phyloP scores from a whole-genome alignment of 345 rosid genomes.

The Brassica juncea region DNA sequence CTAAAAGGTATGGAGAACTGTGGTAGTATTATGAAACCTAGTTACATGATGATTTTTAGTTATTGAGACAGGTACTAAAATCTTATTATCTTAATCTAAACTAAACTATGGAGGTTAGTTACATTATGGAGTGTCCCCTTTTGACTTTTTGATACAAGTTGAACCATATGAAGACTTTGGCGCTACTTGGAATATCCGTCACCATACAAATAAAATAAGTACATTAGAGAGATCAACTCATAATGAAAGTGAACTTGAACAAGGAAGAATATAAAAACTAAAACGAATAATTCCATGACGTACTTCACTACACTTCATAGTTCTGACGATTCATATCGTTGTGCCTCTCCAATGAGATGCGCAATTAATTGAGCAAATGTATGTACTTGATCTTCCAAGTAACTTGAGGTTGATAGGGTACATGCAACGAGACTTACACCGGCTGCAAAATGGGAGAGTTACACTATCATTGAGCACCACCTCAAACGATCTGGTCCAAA shows the following conservation, averaged over 20 bases:
- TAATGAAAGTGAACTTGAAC: too few relatives aligned
- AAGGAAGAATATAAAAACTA: too few relatives aligned
- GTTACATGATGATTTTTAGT: conserved; percentile 17
- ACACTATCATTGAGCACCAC: background rate
- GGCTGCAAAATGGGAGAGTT: background rate
- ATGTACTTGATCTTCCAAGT: background rate
- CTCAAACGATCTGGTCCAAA: background rate
- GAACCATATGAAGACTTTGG: conserved; percentile 93
- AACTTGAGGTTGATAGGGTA: background rate
- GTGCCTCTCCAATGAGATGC: background rate
- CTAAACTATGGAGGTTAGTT: conserved; percentile 9
- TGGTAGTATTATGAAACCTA: background rate
- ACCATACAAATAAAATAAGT: conserved; percentile 6
- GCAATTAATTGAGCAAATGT: background rate
- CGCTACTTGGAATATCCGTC: conserved; percentile 91
- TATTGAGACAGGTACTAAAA: background rate
- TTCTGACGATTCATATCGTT: too few relatives aligned
- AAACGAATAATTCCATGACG: background rate
- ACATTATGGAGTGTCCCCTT: conserved; percentile 96
- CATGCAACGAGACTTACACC: background rate
- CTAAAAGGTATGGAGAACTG: too few relatives aligned
- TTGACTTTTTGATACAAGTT: conserved; percentile 72
- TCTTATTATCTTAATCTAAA: background rate
- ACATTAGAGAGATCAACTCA: too few relatives aligned
- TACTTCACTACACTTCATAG: background rate